Evolutionary conservation across 2,329 filamentous ascomycete genomes (phyloP), one percentile per base, ranked within the genome.

Genomic region (Tolypocladium endophyticum): DNA sequence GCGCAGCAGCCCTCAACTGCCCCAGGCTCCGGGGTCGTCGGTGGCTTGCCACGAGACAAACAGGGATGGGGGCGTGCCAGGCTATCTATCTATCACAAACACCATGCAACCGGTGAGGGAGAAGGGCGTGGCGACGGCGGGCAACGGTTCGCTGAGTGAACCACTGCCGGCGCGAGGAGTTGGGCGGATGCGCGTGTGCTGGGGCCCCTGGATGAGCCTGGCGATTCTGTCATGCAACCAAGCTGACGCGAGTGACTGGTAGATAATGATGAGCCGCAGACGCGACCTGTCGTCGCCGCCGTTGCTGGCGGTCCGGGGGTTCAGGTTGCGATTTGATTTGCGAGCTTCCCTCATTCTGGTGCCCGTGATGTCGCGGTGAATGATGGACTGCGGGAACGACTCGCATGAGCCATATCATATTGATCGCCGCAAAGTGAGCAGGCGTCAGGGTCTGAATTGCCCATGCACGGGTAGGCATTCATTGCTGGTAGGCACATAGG

Each of bases 61-160:
- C 50, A n/a, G n/a, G 28, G 50, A 9, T 30, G 25, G 50, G 25
- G 47, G 11, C 23, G 45, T 18, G 47, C 25, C 35, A 36, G 11
- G 11, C 25, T 50, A 16, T 71, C 68, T n/a, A 71, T 67, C 65
- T 70, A 65, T 71, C 69, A 71, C 59, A 70, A 70, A 66, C 56
- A 69, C 67, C 62, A 64, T 59, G 55, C 60, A 58, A 66, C 64
- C 64, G 66, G 65, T 66, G 64, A 64, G 63, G 61, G 60, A 53
- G 55, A 54, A 58, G 50, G 59, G 50, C 33, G 55, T 39, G 50
- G 56, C 50, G 30, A 53, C 52, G 56, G 41, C 11, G 38, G 56
- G 55, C 50, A 36, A 50, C 45, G 56, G 43, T 2, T 39, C 39
- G 55, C 35, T 25, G 11, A 12, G 43, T 25, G 45, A 28, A 50